Percentiles rank a stretch among this genome's conserved stretches.
phyloP scores from a whole-genome alignment of 495 filamentous ascomycete genomes.

The Hyaloscypha finlandica region DNA sequence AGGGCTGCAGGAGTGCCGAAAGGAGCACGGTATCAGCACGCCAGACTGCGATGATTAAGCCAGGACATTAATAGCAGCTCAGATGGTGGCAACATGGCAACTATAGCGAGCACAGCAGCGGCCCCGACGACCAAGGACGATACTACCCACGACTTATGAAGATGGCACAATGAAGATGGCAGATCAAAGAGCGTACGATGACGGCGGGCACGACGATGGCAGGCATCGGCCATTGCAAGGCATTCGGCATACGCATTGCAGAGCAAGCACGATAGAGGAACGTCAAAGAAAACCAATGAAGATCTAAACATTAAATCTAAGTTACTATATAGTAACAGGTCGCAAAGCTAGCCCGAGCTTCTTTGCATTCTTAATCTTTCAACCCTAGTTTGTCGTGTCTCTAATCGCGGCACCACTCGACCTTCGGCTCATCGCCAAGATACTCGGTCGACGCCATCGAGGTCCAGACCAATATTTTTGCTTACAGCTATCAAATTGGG shows the following conservation, averaged over 20 bases:
- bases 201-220: conserved; percentile 14
- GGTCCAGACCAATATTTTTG: no score
- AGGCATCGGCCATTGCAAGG: conserved; percentile 19
- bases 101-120: no score
- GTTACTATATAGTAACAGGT: conserved; percentile 29
- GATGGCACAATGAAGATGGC: conserved; percentile 24
- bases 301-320: conserved; percentile 15
- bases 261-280: conserved; percentile 23
- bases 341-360: conserved; percentile 28
- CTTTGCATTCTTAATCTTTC: no score
- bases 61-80: no score
- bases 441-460: no score
- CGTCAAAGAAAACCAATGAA: conserved; percentile 21
- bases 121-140: neutral
- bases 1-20: neutral
- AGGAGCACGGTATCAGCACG: conserved; percentile 3
- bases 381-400: no score
- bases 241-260: conserved; percentile 17
- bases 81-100: no score
- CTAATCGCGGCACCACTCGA: no score
- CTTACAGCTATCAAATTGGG: no score
- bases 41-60: neutral
- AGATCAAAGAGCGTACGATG: conserved; percentile 21
- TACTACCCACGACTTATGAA: conserved; percentile 12
- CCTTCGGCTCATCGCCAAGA: no score